Conservation (phyloP, 2,329 filamentous ascomycete species). For the Claviceps paspali region DNA sequence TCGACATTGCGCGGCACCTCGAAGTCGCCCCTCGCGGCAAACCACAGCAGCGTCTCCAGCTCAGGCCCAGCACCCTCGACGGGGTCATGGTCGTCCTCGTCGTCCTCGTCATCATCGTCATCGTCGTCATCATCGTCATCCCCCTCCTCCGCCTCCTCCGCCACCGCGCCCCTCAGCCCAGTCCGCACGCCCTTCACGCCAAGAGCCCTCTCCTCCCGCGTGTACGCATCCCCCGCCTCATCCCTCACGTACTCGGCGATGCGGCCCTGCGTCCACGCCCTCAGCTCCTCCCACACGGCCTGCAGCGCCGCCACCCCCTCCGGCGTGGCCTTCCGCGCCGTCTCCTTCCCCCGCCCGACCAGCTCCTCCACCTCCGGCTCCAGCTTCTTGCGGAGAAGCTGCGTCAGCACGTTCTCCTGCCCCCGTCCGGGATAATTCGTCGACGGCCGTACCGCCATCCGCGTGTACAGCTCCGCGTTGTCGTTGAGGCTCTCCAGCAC, state of each 20-base stretch:
- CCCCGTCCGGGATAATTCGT: slow-evolving; percentile 59
- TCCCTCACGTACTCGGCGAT: slow-evolving; percentile 27
- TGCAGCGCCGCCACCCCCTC: slow-evolving; percentile 31
- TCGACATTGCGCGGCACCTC: slow-evolving; percentile 30
- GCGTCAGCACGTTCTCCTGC: slow-evolving; percentile 49
- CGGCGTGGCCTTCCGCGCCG: slow-evolving; percentile 24
- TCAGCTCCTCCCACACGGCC: slow-evolving; percentile 39
- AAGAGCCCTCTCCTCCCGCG: slow-evolving; percentile 49
- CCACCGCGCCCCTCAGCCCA: slow-evolving; percentile 43
- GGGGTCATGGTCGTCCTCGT: slow-evolving; percentile 6
- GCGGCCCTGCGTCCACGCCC: slow-evolving; percentile 24
- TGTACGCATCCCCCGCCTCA: slow-evolving; percentile 47
- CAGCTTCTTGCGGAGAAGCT: slow-evolving; percentile 68
- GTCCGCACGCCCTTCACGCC: slow-evolving; percentile 59
- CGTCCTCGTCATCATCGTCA: not conserved
- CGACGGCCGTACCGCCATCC: slow-evolving; percentile 59
- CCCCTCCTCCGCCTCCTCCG: slow-evolving; percentile 37
- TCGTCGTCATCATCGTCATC: slow-evolving; percentile 22
- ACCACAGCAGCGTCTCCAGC: slow-evolving; percentile 33
- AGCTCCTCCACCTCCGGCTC: slow-evolving; percentile 64
- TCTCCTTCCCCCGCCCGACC: slow-evolving; percentile 46
- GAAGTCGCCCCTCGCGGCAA: slow-evolving; percentile 27
- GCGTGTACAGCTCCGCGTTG: slow-evolving; percentile 51
- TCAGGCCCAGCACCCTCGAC: slow-evolving; percentile 21
- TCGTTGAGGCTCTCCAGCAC: slow-evolving; percentile 50